phyloP scores from a whole-genome alignment of 805 yeast genomes.

The Cyberlindnera veronae region DNA sequence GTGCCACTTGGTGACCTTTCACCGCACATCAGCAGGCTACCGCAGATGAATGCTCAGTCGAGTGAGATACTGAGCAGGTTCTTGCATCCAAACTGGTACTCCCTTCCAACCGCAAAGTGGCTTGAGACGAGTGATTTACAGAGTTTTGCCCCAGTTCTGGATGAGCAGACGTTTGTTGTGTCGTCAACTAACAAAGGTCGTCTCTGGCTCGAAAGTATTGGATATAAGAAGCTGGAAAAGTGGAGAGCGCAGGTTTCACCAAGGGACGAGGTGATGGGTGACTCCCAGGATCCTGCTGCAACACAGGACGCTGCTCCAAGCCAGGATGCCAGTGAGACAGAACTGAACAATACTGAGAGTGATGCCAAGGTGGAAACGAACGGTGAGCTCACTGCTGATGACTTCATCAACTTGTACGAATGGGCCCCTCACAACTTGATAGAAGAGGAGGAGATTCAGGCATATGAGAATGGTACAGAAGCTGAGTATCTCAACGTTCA shows the following conservation, averaged over 20 bases:
- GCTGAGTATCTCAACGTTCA: slow-evolving; percentile 41
- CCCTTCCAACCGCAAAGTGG: slow-evolving; percentile 66
- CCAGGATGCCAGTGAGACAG: slow-evolving; percentile 2
- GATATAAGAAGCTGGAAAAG: slow-evolving; percentile 36
- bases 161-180: slow-evolving; percentile 54
- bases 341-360: slow-evolving; percentile 4
- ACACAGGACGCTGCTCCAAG: not conserved
- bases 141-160: slow-evolving; percentile 64
- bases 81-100: slow-evolving; percentile 61
- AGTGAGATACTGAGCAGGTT: slow-evolving; percentile 52
- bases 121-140: slow-evolving; percentile 45
- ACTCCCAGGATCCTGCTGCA: not conserved
- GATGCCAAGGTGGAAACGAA: slow-evolving; percentile 12
- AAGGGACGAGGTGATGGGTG: slow-evolving; percentile 15
- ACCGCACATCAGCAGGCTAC: slow-evolving; percentile 20
- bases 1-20: slow-evolving; percentile 29
- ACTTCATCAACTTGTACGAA: slow-evolving; percentile 34
- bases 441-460: slow-evolving; percentile 50
- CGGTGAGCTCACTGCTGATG: slow-evolving; percentile 11
- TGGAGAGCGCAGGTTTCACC: slow-evolving; percentile 12
- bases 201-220: slow-evolving; percentile 52
- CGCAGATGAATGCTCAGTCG: slow-evolving; percentile 29
- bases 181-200: slow-evolving; percentile 48
- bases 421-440: slow-evolving; percentile 50
- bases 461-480: slow-evolving; percentile 40